Percentiles rank a stretch among this genome's conserved stretches.
phyloP scores from a whole-genome alignment of 345 rosid species.

The Lepidium aucheri region DNA sequence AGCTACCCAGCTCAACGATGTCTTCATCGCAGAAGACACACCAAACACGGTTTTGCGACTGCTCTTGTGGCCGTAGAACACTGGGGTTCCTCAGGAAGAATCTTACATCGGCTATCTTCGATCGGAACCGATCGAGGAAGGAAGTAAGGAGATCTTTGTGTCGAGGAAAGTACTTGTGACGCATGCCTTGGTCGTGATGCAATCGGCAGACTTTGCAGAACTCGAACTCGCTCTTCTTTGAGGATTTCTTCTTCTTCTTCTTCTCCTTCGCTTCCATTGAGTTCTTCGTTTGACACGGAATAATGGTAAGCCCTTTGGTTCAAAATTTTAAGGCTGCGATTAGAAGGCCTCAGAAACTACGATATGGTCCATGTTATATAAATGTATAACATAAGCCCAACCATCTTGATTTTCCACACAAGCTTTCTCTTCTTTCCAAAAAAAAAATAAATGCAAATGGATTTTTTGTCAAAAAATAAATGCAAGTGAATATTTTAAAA shows the following conservation, averaged over 20 bases:
- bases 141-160: slow-evolving; percentile 53
- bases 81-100: slow-evolving; percentile 62
- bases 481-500: too few species aligned
- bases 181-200: slow-evolving; percentile 65
- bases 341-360: neutral
- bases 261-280: slow-evolving; percentile 12
- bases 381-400: too few species aligned
- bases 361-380: too few species aligned
- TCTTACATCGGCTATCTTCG: slow-evolving; percentile 47
- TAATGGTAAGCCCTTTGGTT: neutral
- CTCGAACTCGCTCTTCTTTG: slow-evolving; percentile 41
- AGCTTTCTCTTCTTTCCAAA: too few species aligned
- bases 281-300: neutral
- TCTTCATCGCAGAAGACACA: slow-evolving; percentile 78
- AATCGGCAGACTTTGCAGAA: slow-evolving; percentile 62
- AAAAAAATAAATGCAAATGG: too few species aligned
- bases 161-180: slow-evolving; percentile 70
- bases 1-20: slow-evolving; percentile 51
- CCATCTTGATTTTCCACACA: too few species aligned
- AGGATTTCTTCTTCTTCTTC: slow-evolving; percentile 10
- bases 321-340: neutral
- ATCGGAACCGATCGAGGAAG: slow-evolving; percentile 53
- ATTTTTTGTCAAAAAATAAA: too few species aligned
- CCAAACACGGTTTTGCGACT: slow-evolving; percentile 63
- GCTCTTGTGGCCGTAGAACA: slow-evolving; percentile 43